Conservation (phyloP, 2,329 filamentous ascomycete species). For the Aspergillus calidoustus region DNA sequence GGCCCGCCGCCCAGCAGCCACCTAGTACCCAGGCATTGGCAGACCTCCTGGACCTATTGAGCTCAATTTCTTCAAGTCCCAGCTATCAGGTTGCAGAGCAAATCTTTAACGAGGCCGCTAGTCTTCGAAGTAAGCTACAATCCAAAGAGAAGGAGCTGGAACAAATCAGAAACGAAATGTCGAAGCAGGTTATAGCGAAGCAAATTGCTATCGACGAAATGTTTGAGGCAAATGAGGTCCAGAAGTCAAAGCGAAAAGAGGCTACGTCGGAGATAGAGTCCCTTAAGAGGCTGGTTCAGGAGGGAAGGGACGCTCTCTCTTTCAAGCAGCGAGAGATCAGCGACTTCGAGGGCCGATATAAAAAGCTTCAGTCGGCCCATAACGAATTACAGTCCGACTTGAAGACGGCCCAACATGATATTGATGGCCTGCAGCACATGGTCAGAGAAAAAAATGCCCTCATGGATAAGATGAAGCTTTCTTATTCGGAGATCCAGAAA, state of each 20-base stretch:
- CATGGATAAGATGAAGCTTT: slow-evolving; percentile 1
- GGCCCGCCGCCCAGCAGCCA: not conserved
- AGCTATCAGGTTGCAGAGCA: not conserved
- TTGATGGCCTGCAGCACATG: slow-evolving; percentile 2
- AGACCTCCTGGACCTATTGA: not conserved
- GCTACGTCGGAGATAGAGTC: not conserved
- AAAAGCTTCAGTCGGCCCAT: not conserved
- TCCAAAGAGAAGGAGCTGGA: slow-evolving; percentile 12
- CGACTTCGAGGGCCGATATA: not conserved
- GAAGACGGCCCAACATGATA: slow-evolving; percentile 2
- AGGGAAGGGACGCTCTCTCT: slow-evolving; percentile 1
- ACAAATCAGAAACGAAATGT: slow-evolving; percentile 1
- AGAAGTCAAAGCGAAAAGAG: slow-evolving; percentile 3
- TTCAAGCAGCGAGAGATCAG: not conserved
- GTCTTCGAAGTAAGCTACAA: not conserved
- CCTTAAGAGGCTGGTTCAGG: slow-evolving; percentile 2
- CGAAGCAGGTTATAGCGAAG: not conserved
- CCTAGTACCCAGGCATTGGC: not conserved
- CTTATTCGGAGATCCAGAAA: slow-evolving; percentile 2
- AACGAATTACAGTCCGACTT: not conserved
- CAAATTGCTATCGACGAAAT: slow-evolving; percentile 10
- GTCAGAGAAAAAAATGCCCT: slow-evolving; percentile 1
- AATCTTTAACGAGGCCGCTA: slow-evolving; percentile 9
- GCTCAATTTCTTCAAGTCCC: slow-evolving; percentile 1
- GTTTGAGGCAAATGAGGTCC: slow-evolving; percentile 3